These are phyloP conservation scores for Sporothrix variecibatus DNA, from an alignment of 2,329 filamentous ascomycete genomes.

Conservation along the genomic window DNA sequence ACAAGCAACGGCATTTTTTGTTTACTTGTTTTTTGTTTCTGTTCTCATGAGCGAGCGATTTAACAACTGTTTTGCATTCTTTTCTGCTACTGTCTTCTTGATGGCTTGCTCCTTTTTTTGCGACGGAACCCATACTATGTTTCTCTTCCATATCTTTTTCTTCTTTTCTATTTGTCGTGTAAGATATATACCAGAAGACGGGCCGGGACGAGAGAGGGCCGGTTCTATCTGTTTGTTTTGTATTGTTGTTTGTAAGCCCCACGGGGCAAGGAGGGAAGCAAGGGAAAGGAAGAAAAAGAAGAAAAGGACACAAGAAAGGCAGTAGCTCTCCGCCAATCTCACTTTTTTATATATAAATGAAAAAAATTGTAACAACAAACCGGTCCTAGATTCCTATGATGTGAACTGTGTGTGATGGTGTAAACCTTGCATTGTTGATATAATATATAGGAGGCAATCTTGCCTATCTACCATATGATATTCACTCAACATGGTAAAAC, in stretches of 20 bases:
- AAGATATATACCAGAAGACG: constrained; percentile 9
- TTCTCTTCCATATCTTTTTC: background rate
- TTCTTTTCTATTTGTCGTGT: constrained; percentile 6
- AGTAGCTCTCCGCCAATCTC: constrained; percentile 8
- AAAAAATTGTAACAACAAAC: constrained; percentile 6
- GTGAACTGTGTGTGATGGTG: background rate
- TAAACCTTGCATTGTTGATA: background rate
- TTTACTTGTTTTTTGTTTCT: background rate
- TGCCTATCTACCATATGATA: background rate
- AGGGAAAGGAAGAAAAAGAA: background rate
- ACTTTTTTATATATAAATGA: background rate
- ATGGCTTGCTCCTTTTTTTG: background rate
- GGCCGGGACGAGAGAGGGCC: background rate
- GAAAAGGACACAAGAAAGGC: background rate
- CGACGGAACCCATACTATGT: background rate
- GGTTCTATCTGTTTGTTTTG: background rate
- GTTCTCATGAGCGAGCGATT: background rate
- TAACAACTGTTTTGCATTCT: background rate
- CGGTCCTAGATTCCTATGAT: background rate
- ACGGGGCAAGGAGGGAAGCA: background rate
- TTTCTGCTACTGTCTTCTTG: background rate
- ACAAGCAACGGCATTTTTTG: background rate
- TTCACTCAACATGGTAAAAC: background rate
- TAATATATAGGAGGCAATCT: background rate
- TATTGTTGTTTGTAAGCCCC: background rate